A percentile compares a stretch with the other conserved stretches of the same genome.
Evolutionary conservation across 371 early-diverging fungal genomes (phyloP).

Genomic region (Neoconidiobolus thromboides): DNA sequence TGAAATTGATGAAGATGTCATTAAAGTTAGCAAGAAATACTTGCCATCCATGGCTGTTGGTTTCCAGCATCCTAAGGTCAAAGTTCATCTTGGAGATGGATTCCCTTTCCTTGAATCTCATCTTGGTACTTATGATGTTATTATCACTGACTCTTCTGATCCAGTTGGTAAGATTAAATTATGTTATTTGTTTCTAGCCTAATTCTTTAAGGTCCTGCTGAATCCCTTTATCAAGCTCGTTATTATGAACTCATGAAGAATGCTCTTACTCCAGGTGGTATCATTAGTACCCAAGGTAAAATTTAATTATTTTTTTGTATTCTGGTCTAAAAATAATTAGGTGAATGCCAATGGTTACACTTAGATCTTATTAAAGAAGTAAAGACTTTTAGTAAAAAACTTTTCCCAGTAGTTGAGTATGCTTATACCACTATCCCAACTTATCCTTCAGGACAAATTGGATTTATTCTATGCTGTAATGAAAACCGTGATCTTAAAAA

Average conservation of each 20-base stretch:
- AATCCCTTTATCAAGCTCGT: conserved; percentile 70
- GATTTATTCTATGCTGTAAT: conserved; percentile 81
- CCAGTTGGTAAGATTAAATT: conserved; percentile 49
- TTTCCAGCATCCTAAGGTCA: conserved; percentile 86
- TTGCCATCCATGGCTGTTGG: conserved; percentile 86
- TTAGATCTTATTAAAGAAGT: conserved; percentile 73
- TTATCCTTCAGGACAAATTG: conserved; percentile 93
- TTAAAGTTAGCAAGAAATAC: conserved; percentile 73
- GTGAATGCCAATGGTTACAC: conserved; percentile 96
- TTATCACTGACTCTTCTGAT: conserved; percentile 96
- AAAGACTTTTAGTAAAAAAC: conserved; percentile 43
- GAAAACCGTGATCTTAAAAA: conserved; percentile 44
- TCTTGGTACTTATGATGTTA: conserved; percentile 75
- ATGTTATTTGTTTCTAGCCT: not conserved
- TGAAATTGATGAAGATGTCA: conserved; percentile 92
- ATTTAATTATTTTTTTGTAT: no score
- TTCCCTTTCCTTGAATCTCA: conserved; percentile 80
- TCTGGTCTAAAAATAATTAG: no score
- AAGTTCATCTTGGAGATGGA: conserved; percentile 84
- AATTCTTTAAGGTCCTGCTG: conserved; percentile 61
- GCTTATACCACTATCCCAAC: conserved; percentile 89
- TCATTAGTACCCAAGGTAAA: conserved; percentile 71
- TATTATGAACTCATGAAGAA: conserved; percentile 83
- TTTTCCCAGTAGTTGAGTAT: conserved; percentile 81
- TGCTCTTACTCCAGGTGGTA: conserved; percentile 78